Percentiles rank a stretch among this genome's conserved stretches.
Conservation (phyloP, 495 filamentous ascomycete species). For the Annulohypoxylon bovei region DNA sequence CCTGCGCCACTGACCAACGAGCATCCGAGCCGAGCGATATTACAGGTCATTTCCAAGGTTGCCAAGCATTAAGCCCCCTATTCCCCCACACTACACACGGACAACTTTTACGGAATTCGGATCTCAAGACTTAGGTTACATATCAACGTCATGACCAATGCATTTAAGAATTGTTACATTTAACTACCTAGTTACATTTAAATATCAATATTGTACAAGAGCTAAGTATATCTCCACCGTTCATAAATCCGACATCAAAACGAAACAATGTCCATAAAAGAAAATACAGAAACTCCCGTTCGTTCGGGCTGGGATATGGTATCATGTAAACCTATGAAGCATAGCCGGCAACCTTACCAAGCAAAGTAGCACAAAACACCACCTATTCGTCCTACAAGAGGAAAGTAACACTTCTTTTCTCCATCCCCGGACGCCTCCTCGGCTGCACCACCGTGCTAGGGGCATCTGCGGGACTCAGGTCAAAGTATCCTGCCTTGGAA, state of each 20-base stretch:
- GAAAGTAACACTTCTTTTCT: slow-evolving; percentile 30
- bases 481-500: slow-evolving; percentile 11
- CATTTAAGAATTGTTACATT: too few species aligned
- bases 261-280: neutral
- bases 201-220: neutral
- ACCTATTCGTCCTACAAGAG: slow-evolving; percentile 7
- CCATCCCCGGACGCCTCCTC: neutral
- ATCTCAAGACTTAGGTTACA: too few species aligned
- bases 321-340: slow-evolving; percentile 11
- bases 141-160: too few species aligned
- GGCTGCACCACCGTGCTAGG: slow-evolving; percentile 11
- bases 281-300: neutral
- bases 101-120: neutral
- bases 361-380: neutral
- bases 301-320: neutral
- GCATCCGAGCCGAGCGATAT: neutral
- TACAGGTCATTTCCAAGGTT: slow-evolving; percentile 24
- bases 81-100: neutral
- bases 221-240: neutral
- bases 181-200: too few species aligned
- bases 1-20: slow-evolving; percentile 38
- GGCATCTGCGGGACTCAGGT: slow-evolving; percentile 2
- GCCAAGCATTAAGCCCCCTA: slow-evolving; percentile 20
- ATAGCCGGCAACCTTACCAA: neutral
- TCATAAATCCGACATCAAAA: neutral